These are phyloP conservation scores for Scutellaria baicalensis DNA, from an alignment of 257 asterid genomes.

Conservation along the genomic window DNA sequence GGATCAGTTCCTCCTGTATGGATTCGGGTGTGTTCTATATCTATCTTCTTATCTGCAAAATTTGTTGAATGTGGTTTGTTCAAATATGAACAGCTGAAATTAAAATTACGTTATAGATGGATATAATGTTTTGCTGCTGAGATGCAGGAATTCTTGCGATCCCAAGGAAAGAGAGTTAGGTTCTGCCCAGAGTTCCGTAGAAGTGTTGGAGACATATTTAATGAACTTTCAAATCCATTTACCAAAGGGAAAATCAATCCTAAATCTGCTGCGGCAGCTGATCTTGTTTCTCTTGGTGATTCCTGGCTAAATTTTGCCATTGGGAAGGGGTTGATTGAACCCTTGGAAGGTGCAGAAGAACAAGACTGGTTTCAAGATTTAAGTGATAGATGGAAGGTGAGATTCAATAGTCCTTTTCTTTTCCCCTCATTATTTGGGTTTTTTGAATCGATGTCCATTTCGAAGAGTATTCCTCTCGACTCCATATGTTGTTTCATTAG, in stretches of 20 bases:
- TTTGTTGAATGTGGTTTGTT: neutral
- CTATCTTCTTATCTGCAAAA: neutral
- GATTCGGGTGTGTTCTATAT: conserved; percentile 51
- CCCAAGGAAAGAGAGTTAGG: conserved; percentile 81
- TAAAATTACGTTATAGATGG: neutral
- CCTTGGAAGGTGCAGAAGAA: conserved; percentile 57
- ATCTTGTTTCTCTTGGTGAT: conserved; percentile 77
- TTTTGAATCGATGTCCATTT: neutral
- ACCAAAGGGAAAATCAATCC: conserved; percentile 39
- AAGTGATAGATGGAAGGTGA: conserved; percentile 86
- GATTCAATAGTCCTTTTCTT: neutral
- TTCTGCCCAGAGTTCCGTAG: conserved; percentile 63
- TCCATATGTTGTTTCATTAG: neutral
- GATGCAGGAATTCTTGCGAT: conserved; percentile 64
- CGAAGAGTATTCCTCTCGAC: neutral
- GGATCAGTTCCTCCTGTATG: conserved; percentile 81
- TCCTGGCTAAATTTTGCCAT: conserved; percentile 82
- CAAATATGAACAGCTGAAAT: neutral
- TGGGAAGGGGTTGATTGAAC: conserved; percentile 66
- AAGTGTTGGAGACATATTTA: conserved; percentile 52
- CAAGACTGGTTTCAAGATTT: conserved; percentile 70
- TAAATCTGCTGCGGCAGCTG: conserved; percentile 69
- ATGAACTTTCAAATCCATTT: conserved; percentile 52
- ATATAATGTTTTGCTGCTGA: neutral
- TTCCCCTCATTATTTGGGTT: neutral